Conservation (phyloP, 805 yeast species). For the Monosporozyma siamensis region DNA sequence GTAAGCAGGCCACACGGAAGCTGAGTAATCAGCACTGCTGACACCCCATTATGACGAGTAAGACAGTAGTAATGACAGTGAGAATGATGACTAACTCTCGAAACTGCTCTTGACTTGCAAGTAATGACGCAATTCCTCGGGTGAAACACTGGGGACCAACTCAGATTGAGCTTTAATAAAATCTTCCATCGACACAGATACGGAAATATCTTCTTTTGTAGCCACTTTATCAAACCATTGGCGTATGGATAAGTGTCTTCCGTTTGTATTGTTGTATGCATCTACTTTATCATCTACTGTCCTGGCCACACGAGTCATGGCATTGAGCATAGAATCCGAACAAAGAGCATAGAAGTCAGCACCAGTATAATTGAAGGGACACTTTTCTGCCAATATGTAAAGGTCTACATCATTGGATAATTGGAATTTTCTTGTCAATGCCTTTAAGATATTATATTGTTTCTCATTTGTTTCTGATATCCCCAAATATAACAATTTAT, state of each 20-base stretch:
- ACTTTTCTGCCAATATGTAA: constrained; percentile 47
- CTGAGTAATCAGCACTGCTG: no score
- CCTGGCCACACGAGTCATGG: constrained; percentile 84
- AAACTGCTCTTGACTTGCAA: constrained; percentile 68
- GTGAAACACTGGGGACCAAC: constrained; percentile 77
- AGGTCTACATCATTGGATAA: constrained; percentile 54
- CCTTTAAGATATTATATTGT: constrained; percentile 76
- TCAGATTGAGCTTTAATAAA: constrained; percentile 67
- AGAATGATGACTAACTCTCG: constrained; percentile 32
- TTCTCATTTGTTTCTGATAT: constrained; percentile 85
- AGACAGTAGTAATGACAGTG: no score
- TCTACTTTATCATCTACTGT: constrained; percentile 60
- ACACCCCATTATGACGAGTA: background rate
- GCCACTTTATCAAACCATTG: constrained; percentile 91
- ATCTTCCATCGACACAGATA: constrained; percentile 60
- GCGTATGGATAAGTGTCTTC: constrained; percentile 49
- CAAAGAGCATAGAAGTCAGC: constrained; percentile 97
- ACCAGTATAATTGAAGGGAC: constrained; percentile 91
- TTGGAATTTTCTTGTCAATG: constrained; percentile 76
- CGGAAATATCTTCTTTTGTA: constrained; percentile 53
- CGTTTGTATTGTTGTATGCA: constrained; percentile 38
- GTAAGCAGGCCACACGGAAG: background rate
- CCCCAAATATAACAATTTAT: constrained; percentile 88
- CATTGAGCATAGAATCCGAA: constrained; percentile 91
- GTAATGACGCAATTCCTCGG: constrained; percentile 79